Base-by-base conservation (phyloP, 1,284 basidiomycete species). In the Thelephora terrestris region DNA sequence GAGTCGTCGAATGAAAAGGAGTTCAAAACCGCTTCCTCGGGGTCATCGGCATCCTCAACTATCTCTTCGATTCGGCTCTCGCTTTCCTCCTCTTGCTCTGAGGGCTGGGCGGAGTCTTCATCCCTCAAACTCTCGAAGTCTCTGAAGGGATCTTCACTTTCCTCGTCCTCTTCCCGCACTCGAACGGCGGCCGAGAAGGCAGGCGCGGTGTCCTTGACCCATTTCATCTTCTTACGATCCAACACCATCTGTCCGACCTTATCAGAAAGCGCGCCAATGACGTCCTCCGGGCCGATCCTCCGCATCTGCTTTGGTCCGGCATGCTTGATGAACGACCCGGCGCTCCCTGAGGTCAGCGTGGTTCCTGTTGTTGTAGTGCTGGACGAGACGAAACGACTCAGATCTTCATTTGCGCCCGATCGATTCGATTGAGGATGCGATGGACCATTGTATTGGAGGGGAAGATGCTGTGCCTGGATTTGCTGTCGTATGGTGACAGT, bases 221-320 rank as follows among this genome's bases (percentile, higher is more conserved):
- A 96, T 53, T 78, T 78, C 79, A 88, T 87, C 63, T 78, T 73
- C 34, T 74, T 73, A 49, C 74, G 78, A 65, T 95, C 92, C 56
- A 83, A 92, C 36, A 88, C 69, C 91, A 96, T 94, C 59, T 79
- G 79, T 1, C 91, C 91, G 40, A 92, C 79, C 45, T 79, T 72
- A 23, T 90, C 83, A 1, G 87, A 82, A 21, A 90, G 68, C 35
- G 76, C 59, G 6, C n/a, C 39, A 12, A 82, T 81, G 12, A 94
- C 70, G 57, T 93, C 91, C 43, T 75, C 73, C 0, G 91, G 91
- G 5, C 79, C 78, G 53, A 95, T 93, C 37, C 78, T 81, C 44
- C 75, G 78, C 50, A 88, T 82, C 54, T 81, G 83, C 47, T 73
- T 75, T 3, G 85, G 82, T 1, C 89, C 90, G 29, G 81, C 64